A percentile compares a stretch with the other conserved stretches of the same genome.
Conservation (phyloP, 2,329 filamentous ascomycete species). For the Chaetomium sp. region DNA sequence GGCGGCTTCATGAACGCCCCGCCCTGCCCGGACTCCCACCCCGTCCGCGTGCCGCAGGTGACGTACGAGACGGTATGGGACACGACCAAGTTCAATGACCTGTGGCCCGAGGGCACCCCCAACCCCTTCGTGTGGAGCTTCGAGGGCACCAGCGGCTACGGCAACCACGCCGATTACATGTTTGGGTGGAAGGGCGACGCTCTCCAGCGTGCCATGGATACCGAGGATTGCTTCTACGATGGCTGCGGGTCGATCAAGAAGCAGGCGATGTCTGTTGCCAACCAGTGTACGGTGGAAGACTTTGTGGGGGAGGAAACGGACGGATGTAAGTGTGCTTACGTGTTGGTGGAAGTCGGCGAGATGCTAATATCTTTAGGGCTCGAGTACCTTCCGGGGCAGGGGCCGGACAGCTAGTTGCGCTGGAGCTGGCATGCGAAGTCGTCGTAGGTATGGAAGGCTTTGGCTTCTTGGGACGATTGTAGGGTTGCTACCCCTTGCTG, state of each 20-base stretch:
- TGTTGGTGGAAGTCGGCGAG: neutral
- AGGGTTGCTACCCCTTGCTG: no score
- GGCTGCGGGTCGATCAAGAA: neutral
- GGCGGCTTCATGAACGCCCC: slow-evolving; percentile 34
- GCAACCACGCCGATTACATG: neutral
- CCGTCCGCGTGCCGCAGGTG: slow-evolving; percentile 38
- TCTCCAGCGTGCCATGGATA: neutral
- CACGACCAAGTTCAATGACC: neutral
- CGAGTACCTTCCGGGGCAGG: neutral
- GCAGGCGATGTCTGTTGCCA: neutral
- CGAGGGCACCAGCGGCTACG: neutral
- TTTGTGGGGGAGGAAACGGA: neutral
- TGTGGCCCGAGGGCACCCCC: neutral
- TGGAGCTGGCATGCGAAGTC: no score
- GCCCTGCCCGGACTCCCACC: slow-evolving; percentile 38
- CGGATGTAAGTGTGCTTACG: neutral
- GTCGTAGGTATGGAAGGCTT: no score
- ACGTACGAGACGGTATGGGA: neutral
- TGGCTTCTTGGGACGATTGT: no score
- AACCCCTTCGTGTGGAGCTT: neutral
- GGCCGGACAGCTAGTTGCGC: no score
- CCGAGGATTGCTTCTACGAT: neutral
- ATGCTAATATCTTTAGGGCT: neutral
- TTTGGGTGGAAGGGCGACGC: neutral
- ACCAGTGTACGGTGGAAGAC: neutral